phyloP scores from a whole-genome alignment of 2,329 filamentous ascomycete species.

The Botrytis sinoallii region DNA sequence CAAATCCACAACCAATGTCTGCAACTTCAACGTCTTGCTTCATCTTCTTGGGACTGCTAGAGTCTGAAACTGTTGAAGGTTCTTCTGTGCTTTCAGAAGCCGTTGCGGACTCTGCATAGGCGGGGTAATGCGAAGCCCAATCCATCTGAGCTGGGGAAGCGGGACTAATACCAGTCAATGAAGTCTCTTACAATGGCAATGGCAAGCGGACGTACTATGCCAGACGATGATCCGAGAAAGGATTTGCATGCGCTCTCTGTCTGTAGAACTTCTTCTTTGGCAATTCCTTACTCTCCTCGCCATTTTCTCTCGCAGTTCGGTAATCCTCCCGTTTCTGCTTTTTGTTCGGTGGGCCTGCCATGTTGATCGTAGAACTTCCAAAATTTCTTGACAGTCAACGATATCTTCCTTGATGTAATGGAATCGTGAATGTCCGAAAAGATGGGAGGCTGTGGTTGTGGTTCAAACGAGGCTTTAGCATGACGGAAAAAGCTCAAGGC shows the following conservation, averaged over 20 bases:
- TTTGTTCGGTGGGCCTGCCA: constrained; percentile 52
- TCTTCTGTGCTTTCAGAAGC: constrained; percentile 32
- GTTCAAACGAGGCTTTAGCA: constrained; percentile 9
- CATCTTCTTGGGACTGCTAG: constrained; percentile 38
- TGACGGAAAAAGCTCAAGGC: constrained; percentile 20
- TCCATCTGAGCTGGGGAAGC: constrained; percentile 79
- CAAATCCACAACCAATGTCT: constrained; percentile 96
- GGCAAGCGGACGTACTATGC: constrained; percentile 64
- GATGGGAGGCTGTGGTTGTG: background rate
- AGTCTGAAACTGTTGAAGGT: constrained; percentile 18
- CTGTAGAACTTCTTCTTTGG: constrained; percentile 96
- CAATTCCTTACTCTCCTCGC: constrained; percentile 47
- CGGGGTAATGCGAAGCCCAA: constrained; percentile 82
- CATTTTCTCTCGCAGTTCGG: constrained; percentile 52
- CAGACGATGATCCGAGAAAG: constrained; percentile 90
- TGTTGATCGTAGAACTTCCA: constrained; percentile 26
- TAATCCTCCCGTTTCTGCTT: constrained; percentile 65
- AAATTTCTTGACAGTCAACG: constrained; percentile 12
- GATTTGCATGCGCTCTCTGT: constrained; percentile 94
- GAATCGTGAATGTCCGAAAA: background rate
- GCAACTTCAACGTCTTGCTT: constrained; percentile 80
- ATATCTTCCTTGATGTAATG: background rate
- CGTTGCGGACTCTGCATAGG: constrained; percentile 52
- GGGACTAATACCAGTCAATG: constrained; percentile 55
- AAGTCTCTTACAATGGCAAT: constrained; percentile 11